Evolutionary conservation across 2,329 filamentous ascomycete genomes (phyloP).

Genomic region (Juglanconis oblonga): DNA sequence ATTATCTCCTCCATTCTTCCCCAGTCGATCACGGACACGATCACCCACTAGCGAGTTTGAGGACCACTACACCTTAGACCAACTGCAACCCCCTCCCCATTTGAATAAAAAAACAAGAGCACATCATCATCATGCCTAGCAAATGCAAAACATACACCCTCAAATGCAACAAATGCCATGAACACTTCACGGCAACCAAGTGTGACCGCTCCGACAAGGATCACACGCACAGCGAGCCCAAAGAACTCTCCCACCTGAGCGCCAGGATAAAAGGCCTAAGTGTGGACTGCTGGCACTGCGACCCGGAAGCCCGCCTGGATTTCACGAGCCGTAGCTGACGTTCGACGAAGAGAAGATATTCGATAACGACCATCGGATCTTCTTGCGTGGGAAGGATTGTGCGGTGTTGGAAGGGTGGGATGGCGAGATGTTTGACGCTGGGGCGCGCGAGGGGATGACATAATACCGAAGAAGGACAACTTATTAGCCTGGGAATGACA

Average conservation of each 20-base stretch:
- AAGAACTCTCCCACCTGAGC: background rate
- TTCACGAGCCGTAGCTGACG: background rate
- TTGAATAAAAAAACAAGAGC: too few relatives aligned
- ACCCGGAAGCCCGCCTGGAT: background rate
- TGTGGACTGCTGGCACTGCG: background rate
- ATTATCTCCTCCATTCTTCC: too few relatives aligned
- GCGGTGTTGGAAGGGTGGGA: background rate
- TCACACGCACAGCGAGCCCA: background rate
- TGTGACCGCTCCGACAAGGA: background rate
- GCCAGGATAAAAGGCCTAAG: background rate
- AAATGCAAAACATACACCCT: background rate
- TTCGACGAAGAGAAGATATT: background rate
- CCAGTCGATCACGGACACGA: too few relatives aligned
- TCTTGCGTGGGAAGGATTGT: background rate
- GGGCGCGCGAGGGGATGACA: background rate
- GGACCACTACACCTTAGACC: too few relatives aligned
- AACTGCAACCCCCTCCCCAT: too few relatives aligned
- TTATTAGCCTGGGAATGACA: background rate
- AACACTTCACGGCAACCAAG: background rate
- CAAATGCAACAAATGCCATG: background rate
- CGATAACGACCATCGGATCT: background rate
- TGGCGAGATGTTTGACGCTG: background rate
- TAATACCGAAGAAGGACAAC: too few relatives aligned
- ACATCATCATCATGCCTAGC: background rate
- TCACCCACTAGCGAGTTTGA: too few relatives aligned